phyloP scores from a whole-genome alignment of 176 grass and related monocot species.

The Puya raimondii region DNA sequence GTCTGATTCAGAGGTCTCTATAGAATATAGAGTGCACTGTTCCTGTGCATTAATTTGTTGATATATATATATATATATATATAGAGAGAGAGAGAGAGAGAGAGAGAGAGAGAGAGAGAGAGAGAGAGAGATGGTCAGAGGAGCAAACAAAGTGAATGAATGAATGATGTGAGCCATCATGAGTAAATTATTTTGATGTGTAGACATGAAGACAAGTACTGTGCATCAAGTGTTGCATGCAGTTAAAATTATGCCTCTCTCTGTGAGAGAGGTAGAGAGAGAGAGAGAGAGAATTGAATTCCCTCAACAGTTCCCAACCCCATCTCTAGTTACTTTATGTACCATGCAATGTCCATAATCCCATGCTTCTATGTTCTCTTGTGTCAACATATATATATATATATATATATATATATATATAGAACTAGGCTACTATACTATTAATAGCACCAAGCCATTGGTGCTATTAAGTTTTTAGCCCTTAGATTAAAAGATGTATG shows the following conservation, averaged over 20 bases:
- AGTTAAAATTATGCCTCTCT: background rate
- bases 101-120: background rate
- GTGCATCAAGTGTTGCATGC: background rate
- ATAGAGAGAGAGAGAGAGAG: background rate
- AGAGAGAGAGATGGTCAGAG: background rate
- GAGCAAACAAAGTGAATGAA: slow-evolving; percentile 4
- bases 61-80: no score
- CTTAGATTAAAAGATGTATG: no score
- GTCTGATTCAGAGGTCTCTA: background rate
- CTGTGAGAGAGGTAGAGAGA: background rate
- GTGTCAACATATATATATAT: no score
- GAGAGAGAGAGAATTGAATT: background rate
- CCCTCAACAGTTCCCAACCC: no score
- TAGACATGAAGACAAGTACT: background rate
- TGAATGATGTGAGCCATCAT: slow-evolving; percentile 14
- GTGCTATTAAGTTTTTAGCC: no score
- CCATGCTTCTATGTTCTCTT: no score
- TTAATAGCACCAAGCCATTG: background rate
- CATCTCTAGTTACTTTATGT: no score
- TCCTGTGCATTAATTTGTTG: background rate
- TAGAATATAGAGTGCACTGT: background rate
- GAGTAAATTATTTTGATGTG: slow-evolving; percentile 6
- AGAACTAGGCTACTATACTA: background rate
- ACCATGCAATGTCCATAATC: no score
- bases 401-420: background rate